Base-by-base conservation (phyloP, 345 rosid species). In the Nephelium lappaceum region DNA sequence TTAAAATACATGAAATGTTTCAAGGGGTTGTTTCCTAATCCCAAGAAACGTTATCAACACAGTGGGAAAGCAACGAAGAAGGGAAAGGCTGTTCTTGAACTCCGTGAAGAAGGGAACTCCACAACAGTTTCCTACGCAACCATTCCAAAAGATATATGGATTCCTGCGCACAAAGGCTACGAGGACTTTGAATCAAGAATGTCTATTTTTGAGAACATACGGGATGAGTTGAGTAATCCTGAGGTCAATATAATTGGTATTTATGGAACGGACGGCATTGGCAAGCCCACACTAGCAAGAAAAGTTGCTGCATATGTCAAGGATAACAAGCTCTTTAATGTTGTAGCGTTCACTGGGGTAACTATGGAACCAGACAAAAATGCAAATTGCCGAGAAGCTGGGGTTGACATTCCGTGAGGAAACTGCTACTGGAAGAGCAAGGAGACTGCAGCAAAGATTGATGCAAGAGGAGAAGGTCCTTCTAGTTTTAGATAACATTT, bases 401-500 rank as follows among this genome's bases (percentile, higher is more conserved):
- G 79, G 77, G 15, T 21, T 78, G 12, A 12, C 57, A 61, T 61
- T 70, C 11, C 38, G n/a, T 4, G 75, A 60, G 24, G 57, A 27
- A 5, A 70, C 70, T 61, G 2, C 3, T 27, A 23, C 11, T 11
- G 75, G 63, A 24, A 69, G 70, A 31, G 74, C 75, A 42, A 11
- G 1, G 25, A 49, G 36, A 16, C 60, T 70, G 6, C 55, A 42
- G 5, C 23, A 23, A 39, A 76, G 75, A 41, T 14, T 80, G 42
- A 75, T 27, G 67, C 25, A 76, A 31, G 69, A 41, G 39, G 60
- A 68, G 18, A 80, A 63, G 43, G 21, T 74, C 58, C 83, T 85
- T 6, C 5, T 85, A 4, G 24, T 82, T 66, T 69, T 85, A 2
- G 84, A 85, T 57, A 74, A 85, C 69, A 2, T 85, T 3, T 85